phyloP scores from a whole-genome alignment of 805 yeast genomes.

The Candida loeiensis region DNA sequence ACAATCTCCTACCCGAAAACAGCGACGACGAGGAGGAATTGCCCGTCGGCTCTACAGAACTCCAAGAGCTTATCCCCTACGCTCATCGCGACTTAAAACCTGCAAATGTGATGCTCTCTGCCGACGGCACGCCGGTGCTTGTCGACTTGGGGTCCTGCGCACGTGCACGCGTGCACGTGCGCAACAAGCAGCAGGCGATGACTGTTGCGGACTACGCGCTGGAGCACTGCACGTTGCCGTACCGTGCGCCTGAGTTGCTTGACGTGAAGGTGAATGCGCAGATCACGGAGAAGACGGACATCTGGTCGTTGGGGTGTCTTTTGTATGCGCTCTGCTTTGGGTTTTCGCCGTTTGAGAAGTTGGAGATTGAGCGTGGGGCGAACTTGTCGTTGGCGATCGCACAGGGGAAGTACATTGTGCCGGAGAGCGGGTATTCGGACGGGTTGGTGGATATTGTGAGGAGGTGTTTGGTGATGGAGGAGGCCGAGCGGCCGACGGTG shows the following conservation, averaged over 20 bases:
- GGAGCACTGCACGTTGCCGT: conserved; percentile 82
- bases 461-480: conserved; percentile 61
- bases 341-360: conserved; percentile 81
- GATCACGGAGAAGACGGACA: conserved; percentile 73
- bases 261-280: conserved; percentile 66
- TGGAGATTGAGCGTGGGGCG: conserved; percentile 79
- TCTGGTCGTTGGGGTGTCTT: conserved; percentile 91
- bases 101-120: conserved; percentile 77
- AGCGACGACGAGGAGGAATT: conserved; percentile 29
- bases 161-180: conserved; percentile 52
- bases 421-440: conserved; percentile 49
- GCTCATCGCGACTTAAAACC: conserved; percentile 91
- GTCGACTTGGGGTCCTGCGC: conserved; percentile 83
- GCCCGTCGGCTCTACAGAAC: conserved; percentile 16
- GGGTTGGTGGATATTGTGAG: conserved; percentile 54
- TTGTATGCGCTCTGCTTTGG: conserved; percentile 75
- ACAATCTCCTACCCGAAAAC: conserved; percentile 10
- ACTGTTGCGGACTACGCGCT: conserved; percentile 76
- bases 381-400: conserved; percentile 72
- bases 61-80: conserved; percentile 59
- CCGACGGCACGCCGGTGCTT: conserved; percentile 71
- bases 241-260: conserved; percentile 85
- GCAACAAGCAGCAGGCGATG: conserved; percentile 65
- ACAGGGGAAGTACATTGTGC: conserved; percentile 61
- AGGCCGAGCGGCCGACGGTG: conserved; percentile 58